Conservation (phyloP, 768 basidiomycete species). For the Russula abietina region DNA sequence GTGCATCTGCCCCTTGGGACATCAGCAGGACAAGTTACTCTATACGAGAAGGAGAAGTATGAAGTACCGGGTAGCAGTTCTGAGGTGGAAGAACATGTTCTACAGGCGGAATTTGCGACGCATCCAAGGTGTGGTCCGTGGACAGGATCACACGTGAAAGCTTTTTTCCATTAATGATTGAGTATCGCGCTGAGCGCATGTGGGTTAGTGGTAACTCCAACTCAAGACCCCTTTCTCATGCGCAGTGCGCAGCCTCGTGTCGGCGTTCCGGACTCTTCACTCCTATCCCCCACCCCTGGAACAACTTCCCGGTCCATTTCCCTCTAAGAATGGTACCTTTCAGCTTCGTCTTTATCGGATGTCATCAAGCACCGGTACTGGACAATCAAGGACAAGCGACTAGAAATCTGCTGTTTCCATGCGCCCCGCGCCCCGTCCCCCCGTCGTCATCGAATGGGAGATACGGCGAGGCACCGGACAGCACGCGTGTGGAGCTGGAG, state of each 20-base stretch:
- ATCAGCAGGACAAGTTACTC: not conserved
- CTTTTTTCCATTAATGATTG: too few species aligned
- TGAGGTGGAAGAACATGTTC: not conserved
- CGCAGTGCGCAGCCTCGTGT: not conserved
- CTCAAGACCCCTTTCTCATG: not conserved
- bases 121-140: too few species aligned
- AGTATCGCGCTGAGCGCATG: not conserved
- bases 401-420: not conserved
- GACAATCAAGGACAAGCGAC: not conserved
- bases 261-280: not conserved
- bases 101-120: not conserved
- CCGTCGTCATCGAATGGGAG: slow-evolving; percentile 30
- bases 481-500: slow-evolving; percentile 20
- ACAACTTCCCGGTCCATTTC: not conserved
- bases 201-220: not conserved
- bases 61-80: not conserved
- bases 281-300: not conserved
- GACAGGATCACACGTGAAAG: too few species aligned
- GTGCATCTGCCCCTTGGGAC: not conserved
- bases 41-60: not conserved
- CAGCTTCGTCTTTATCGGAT: not conserved
- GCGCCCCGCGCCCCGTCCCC: not conserved
- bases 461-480: slow-evolving; percentile 38
- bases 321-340: not conserved
- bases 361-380: not conserved